A percentile compares a stretch with the other conserved stretches of the same genome.
phyloP scores from a whole-genome alignment of 1,284 basidiomycete species.

The Phellopilus nigrolimitatus region DNA sequence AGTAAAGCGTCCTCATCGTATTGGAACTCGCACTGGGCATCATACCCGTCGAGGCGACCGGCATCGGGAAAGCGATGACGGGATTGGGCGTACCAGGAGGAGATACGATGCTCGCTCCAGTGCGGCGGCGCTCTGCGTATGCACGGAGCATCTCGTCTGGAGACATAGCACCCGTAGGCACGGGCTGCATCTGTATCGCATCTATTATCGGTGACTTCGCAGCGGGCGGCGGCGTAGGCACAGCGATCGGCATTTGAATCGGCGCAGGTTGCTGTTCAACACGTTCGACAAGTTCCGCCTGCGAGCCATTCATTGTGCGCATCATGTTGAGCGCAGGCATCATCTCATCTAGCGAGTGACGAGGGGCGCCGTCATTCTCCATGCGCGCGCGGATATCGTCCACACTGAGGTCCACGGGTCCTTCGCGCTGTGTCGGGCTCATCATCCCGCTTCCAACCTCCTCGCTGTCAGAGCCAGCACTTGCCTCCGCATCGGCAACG shows the following conservation, averaged over 20 bases:
- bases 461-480: constrained; percentile 34
- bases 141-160: constrained; percentile 74
- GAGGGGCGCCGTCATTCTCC: constrained; percentile 22
- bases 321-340: constrained; percentile 67
- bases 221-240: constrained; percentile 25
- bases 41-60: constrained; percentile 22
- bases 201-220: constrained; percentile 35
- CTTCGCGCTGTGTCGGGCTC: constrained; percentile 66
- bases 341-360: constrained; percentile 46
- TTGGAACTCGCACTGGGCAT: constrained; percentile 27
- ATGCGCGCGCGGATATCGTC: constrained; percentile 55
- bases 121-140: constrained; percentile 55
- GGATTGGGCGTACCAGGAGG: constrained; percentile 13
- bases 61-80: constrained; percentile 16
- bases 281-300: constrained; percentile 28
- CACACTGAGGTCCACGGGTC: constrained; percentile 58
- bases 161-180: constrained; percentile 40
- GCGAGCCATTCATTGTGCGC: constrained; percentile 39
- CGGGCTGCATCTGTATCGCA: constrained; percentile 42
- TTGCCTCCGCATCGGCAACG: constrained; percentile 28
- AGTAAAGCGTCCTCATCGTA: constrained; percentile 35
- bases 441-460: constrained; percentile 33
- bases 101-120: constrained; percentile 18
- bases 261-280: constrained; percentile 32
- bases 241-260: background rate